These are phyloP conservation scores for Solanum paucissectum DNA, from an alignment of 257 asterid species.

Conservation along the genomic window DNA sequence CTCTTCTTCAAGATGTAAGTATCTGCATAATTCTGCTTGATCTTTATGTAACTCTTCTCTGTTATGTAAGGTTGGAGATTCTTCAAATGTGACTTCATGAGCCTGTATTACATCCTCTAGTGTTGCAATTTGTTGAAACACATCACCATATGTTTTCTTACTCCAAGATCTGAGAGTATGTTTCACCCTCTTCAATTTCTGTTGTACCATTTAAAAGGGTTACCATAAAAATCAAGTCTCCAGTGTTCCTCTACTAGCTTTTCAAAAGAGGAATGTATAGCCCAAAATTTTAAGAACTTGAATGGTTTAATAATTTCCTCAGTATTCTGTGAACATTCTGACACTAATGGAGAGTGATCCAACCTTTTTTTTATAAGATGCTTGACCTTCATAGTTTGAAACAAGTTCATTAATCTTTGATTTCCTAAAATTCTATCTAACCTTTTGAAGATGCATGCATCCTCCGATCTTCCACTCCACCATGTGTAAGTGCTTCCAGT, in stretches of 20 bases:
- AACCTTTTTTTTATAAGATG: neutral
- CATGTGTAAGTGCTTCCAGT: neutral
- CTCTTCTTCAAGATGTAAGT: neutral
- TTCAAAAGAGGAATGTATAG: neutral
- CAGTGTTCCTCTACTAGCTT: neutral
- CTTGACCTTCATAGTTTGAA: neutral
- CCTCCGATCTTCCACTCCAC: neutral
- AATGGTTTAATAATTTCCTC: no score
- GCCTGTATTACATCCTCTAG: neutral
- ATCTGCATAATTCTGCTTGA: neutral
- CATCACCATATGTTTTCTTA: neutral
- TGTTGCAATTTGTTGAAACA: no score
- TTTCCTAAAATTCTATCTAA: neutral
- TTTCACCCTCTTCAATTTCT: neutral
- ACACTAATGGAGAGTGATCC: neutral
- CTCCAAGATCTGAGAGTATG: neutral
- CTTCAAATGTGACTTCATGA: neutral
- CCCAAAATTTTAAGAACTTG: no score
- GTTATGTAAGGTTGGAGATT: neutral
- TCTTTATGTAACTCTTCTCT: neutral
- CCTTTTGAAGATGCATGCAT: no score
- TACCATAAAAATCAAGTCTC: neutral
- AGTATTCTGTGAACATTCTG: neutral
- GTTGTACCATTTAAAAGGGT: neutral
- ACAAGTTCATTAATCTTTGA: neutral